These are phyloP conservation scores for Novymonas esmeraldas DNA, from an alignment of 208 protist genomes.

Conservation along the genomic window DNA sequence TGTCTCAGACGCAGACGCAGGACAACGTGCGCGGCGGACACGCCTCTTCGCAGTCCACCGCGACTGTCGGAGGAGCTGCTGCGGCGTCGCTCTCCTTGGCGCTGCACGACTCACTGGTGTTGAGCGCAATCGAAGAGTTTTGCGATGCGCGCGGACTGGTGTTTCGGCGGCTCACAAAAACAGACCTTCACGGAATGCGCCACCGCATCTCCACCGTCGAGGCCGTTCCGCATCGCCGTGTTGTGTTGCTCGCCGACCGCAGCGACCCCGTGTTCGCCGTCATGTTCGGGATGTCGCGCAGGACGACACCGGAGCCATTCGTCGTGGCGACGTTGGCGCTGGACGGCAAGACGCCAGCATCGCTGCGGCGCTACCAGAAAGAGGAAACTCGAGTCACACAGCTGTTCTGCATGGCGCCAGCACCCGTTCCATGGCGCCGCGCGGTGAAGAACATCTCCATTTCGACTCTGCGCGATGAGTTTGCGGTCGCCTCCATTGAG, in stretches of 20 bases:
- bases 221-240: constrained; percentile 41
- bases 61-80: constrained; percentile 12
- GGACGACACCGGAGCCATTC: constrained; percentile 19
- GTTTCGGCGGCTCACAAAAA: constrained; percentile 39
- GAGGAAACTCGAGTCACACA: constrained; percentile 21
- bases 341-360: constrained; percentile 5
- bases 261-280: constrained; percentile 50
- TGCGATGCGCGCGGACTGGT: constrained; percentile 37
- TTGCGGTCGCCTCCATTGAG: constrained; percentile 27
- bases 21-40: neutral
- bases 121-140: constrained; percentile 50
- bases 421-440: constrained; percentile 36
- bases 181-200: constrained; percentile 33
- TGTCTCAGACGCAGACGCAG: constrained; percentile 24
- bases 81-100: constrained; percentile 26
- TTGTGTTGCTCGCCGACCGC: constrained; percentile 54
- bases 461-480: constrained; percentile 22
- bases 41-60: constrained; percentile 18
- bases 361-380: constrained; percentile 7
- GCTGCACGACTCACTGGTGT: constrained; percentile 51
- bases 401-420: constrained; percentile 27
- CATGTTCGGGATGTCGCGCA: constrained; percentile 25
- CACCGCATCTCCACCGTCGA: constrained; percentile 46
- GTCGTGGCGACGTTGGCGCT: constrained; percentile 16
- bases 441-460: constrained; percentile 24